Conservation (phyloP, 2,329 filamentous ascomycete genomes). For the Trichoderma lentiforme region DNA sequence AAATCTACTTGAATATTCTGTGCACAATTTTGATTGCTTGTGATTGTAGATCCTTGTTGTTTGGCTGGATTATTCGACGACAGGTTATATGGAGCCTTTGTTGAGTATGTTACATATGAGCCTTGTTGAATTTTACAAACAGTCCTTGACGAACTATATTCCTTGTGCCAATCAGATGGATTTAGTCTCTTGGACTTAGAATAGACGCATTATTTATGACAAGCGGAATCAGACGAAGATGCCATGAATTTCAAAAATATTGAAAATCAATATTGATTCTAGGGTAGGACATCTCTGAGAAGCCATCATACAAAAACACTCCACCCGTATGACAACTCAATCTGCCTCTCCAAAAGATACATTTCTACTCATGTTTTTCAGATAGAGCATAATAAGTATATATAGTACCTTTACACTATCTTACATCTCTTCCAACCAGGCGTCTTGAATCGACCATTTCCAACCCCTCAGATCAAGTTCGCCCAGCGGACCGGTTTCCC, state of each 20-base stretch:
- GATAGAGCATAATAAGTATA: slow-evolving; percentile 14
- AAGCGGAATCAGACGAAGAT: not conserved
- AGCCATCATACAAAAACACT: too few relatives aligned
- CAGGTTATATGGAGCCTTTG: not conserved
- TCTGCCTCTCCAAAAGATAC: not conserved
- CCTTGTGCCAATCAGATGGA: not conserved
- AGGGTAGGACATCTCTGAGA: not conserved
- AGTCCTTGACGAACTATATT: not conserved
- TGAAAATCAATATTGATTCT: not conserved
- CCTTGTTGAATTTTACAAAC: not conserved
- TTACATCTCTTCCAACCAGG: slow-evolving; percentile 6
- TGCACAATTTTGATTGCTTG: not conserved
- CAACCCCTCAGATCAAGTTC: not conserved
- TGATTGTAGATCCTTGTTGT: not conserved
- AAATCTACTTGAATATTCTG: not conserved
- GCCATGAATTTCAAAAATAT: too few relatives aligned
- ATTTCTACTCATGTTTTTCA: not conserved
- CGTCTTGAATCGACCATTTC: not conserved
- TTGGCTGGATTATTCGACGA: not conserved
- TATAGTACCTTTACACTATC: slow-evolving; percentile 17
- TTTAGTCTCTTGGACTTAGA: rapidly evolving
- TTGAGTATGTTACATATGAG: too few relatives aligned
- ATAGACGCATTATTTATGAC: not conserved
- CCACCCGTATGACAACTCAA: not conserved
- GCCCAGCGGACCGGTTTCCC: not conserved